Percentiles rank a stretch among this genome's conserved stretches.
Evolutionary conservation across 352 stramenopile genomes (phyloP).

Genomic region (Phytophthora lateralis): DNA sequence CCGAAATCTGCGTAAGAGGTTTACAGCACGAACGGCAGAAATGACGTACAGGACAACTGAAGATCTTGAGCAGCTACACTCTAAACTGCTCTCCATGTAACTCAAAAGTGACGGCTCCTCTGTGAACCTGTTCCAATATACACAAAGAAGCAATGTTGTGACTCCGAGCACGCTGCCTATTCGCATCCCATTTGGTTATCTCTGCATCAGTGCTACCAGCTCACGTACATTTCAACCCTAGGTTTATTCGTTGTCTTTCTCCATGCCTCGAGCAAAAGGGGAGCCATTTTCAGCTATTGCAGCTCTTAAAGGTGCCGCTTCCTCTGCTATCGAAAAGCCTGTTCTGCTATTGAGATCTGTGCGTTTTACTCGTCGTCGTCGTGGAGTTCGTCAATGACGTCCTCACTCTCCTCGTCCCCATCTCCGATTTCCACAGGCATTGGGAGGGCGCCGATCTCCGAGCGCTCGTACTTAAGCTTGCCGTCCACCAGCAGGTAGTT

Average conservation of each 20-base stretch:
- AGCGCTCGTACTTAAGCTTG: conserved; percentile 66
- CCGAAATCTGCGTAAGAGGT: conserved; percentile 58
- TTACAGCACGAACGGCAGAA: conserved; percentile 49
- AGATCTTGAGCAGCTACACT: conserved; percentile 60
- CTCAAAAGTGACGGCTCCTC: neutral
- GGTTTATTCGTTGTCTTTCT: conserved; percentile 28
- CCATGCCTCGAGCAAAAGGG: conserved; percentile 5
- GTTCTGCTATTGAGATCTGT: conserved; percentile 14
- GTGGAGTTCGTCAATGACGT: conserved; percentile 30
- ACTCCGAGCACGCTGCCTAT: neutral
- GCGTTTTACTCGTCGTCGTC: conserved; percentile 35
- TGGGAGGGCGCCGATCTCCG: conserved; percentile 68
- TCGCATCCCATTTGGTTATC: neutral
- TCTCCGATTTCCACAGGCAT: conserved; percentile 59
- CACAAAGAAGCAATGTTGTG: conserved; percentile 28
- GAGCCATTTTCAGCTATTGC: neutral
- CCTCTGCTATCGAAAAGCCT: conserved; percentile 8
- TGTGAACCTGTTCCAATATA: conserved; percentile 17
- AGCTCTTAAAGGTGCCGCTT: conserved; percentile 1
- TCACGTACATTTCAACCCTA: conserved; percentile 20
- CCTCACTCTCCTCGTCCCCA: conserved; percentile 31
- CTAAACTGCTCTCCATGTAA: conserved; percentile 47
- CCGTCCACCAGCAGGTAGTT: conserved; percentile 49
- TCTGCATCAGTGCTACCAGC: neutral
- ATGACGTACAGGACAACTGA: conserved; percentile 57